phyloP scores from a whole-genome alignment of 2,329 filamentous ascomycete species.

The Pseudogymnoascus sp. region DNA sequence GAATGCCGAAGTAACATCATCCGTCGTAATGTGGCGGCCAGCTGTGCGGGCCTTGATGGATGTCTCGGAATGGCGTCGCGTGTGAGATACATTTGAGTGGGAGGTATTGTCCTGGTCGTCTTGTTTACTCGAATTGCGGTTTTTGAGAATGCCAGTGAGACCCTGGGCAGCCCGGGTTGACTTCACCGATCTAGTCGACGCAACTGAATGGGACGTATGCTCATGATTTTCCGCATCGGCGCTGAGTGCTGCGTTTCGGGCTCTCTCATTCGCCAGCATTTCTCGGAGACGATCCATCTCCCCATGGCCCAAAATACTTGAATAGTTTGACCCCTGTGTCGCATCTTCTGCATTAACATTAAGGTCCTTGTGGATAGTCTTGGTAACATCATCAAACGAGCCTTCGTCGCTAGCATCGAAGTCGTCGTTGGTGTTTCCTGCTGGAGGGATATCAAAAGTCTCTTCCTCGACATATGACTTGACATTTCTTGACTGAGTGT shows the following conservation, averaged over 20 bases:
- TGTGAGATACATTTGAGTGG: slow-evolving; percentile 12
- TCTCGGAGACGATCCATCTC: slow-evolving; percentile 11
- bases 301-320: slow-evolving; percentile 10
- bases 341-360: slow-evolving; percentile 7
- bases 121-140: background rate
- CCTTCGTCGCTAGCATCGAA: slow-evolving; percentile 4
- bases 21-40: slow-evolving; percentile 29
- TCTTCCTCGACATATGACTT: slow-evolving; percentile 33
- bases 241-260: background rate
- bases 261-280: slow-evolving; percentile 9
- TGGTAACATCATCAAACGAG: slow-evolving; percentile 9
- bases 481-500: slow-evolving; percentile 25
- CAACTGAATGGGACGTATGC: background rate
- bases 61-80: slow-evolving; percentile 19
- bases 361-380: slow-evolving; percentile 8
- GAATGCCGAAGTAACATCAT: slow-evolving; percentile 51
- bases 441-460: slow-evolving; percentile 33
- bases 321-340: slow-evolving; percentile 9
- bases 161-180: background rate
- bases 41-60: slow-evolving; percentile 27
- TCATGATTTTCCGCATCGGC: background rate
- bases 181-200: background rate
- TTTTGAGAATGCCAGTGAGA: slow-evolving; percentile 11
- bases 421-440: background rate
- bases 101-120: background rate